These are phyloP conservation scores for Zoysia pacifica DNA, from an alignment of 176 grass and related monocot genomes.

Conservation along the genomic window DNA sequence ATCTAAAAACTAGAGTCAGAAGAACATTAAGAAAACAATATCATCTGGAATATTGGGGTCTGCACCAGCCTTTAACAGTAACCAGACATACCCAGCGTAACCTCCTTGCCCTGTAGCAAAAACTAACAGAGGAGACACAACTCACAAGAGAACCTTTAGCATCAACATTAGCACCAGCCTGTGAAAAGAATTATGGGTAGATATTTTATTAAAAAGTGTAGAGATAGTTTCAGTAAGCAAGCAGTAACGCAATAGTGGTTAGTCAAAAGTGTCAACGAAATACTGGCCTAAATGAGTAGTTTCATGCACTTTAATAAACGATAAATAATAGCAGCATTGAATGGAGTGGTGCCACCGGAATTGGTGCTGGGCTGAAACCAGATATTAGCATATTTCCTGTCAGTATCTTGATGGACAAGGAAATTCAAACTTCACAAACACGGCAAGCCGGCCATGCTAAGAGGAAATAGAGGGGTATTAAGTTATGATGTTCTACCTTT, in stretches of 20 bases:
- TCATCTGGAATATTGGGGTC: constrained; percentile 47
- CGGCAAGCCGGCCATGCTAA: background rate
- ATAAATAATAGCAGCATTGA: constrained; percentile 27
- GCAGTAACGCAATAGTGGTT: background rate
- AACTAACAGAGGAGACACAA: background rate
- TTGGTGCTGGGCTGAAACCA: constrained; percentile 44
- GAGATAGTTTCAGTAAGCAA: background rate
- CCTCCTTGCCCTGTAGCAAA: constrained; percentile 22
- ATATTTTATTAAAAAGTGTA: background rate
- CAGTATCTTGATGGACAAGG: background rate
- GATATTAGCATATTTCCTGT: background rate
- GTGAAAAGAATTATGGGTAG: constrained; percentile 27
- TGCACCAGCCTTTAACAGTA: constrained; percentile 47
- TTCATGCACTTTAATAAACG: constrained; percentile 48
- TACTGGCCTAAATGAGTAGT: constrained; percentile 50
- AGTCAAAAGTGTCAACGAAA: constrained; percentile 10
- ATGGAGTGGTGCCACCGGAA: background rate
- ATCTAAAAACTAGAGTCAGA: background rate
- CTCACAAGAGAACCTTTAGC: background rate
- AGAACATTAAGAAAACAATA: constrained; percentile 29
- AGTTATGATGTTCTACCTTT: too few species aligned
- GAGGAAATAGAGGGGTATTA: background rate
- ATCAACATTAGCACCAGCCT: constrained; percentile 54
- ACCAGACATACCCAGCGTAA: constrained; percentile 31
- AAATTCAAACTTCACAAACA: background rate